Evolutionary conservation across 1,284 basidiomycete genomes (phyloP).

Genomic region (Cryptococcus sp.): DNA sequence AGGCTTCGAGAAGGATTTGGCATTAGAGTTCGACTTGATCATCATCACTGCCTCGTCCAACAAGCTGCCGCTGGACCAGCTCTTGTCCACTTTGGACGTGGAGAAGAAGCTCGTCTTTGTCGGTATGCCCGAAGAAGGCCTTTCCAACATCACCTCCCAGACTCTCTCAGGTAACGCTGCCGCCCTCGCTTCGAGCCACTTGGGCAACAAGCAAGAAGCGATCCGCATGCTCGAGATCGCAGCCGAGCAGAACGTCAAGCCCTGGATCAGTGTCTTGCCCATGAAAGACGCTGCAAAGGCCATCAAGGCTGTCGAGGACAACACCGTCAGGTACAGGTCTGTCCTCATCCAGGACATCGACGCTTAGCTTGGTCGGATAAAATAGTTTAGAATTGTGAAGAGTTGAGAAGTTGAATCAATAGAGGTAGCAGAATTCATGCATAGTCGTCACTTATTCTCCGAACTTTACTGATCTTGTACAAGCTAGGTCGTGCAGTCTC

Average conservation of each 20-base stretch:
- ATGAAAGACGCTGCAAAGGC: conserved; percentile 62
- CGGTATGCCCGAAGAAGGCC: conserved; percentile 51
- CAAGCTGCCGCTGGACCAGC: conserved; percentile 52
- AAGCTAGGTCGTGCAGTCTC: too few relatives aligned
- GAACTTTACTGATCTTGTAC: too few relatives aligned
- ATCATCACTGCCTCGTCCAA: conserved; percentile 58
- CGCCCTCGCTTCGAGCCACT: conserved; percentile 53
- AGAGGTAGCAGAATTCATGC: too few relatives aligned
- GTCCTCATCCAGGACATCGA: conserved; percentile 54
- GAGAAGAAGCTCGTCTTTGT: conserved; percentile 61
- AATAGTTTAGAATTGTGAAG: too few relatives aligned
- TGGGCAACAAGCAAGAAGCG: conserved; percentile 64
- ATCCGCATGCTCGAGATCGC: conserved; percentile 62
- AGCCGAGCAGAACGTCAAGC: conserved; percentile 58
- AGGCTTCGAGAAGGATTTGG: conserved; percentile 55
- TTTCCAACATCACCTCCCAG: conserved; percentile 24
- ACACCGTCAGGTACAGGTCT: conserved; percentile 59
- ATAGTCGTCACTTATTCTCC: too few relatives aligned
- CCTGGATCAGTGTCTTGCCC: conserved; percentile 57
- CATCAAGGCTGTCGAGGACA: conserved; percentile 58
- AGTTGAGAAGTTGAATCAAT: too few relatives aligned
- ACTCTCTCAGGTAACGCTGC: conserved; percentile 26
- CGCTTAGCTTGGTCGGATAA: not conserved
- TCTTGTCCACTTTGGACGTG: conserved; percentile 58
- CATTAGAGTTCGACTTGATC: conserved; percentile 62